Percentiles rank a stretch among this genome's conserved stretches.
These are phyloP conservation scores for Eucalyptus albens DNA, from an alignment of 345 rosid species.

Conservation along the genomic window DNA sequence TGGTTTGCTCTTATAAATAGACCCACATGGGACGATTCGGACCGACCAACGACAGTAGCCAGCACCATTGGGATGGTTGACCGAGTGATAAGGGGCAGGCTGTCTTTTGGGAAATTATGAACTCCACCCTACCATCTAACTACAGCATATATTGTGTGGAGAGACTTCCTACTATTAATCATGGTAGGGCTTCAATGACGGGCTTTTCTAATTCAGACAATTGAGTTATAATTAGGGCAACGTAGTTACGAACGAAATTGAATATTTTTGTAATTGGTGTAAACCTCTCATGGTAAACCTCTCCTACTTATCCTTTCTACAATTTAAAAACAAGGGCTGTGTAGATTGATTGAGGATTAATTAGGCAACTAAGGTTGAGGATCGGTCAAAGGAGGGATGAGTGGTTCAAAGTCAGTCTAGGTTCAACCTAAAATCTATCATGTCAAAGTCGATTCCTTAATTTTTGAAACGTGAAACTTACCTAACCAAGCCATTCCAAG, in stretches of 20 bases:
- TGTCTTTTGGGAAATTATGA: not conserved
- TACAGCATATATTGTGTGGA: rapidly evolving
- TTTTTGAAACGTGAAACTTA: no score
- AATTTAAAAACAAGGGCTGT: not conserved
- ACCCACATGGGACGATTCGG: not conserved
- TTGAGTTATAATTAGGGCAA: rapidly evolving
- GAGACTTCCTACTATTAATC: rapidly evolving
- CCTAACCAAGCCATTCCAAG: not conserved
- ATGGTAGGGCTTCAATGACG: not conserved
- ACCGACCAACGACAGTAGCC: not conserved
- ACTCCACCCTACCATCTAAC: not conserved
- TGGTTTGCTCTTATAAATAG: no score
- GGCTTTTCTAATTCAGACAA: rapidly evolving
- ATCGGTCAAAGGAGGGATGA: not conserved
- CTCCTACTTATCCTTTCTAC: not conserved
- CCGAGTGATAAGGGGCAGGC: not conserved
- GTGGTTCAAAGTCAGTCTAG: rapidly evolving
- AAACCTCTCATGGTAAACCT: not conserved
- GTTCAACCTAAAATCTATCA: no score
- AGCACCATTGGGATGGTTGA: not conserved
- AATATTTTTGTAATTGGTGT: not conserved
- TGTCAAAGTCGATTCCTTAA: no score
- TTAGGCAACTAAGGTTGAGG: not conserved
- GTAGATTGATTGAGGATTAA: not conserved
- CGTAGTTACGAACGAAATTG: not conserved